Evolutionary conservation across 768 basidiomycete species (phyloP), one percentile per base, ranked within the genome.

Genomic region (Termitomyces sp.): DNA sequence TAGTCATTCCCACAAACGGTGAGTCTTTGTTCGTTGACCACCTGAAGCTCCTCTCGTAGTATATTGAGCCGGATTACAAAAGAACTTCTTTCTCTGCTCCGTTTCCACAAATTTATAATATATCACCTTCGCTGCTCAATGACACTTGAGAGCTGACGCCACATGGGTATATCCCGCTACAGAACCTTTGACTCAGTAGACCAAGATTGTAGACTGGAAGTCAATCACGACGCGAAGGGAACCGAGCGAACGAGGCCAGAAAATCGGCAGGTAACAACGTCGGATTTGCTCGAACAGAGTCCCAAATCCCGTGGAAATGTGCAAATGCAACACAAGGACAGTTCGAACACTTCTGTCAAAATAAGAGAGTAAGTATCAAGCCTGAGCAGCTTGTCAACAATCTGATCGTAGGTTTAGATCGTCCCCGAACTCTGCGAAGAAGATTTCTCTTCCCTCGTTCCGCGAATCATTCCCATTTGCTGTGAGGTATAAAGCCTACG

Each of bases 391-490:
- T 13, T 49, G 2, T 4, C 8, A 26, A 18, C 1, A n/a, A 2
- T 36, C 22, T 20, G 26, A 14, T 53, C 2, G n/a, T 4, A 30
- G 8, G 9, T 32, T 1, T 35, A 59, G 49, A 30, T 36, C 20
- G 22, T 12, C 16, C 44, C 35, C n/a, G 8, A n/a, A 60, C 3
- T 13, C 45, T 9, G 28, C 30, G 8, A 50, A n/a, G 3, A 54
- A 9, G 8, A 47, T 65, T 30, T 58, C 58, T 18, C 32, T 65
- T 16, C 64, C 64, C 22, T 61, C 64, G n/a, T 65, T 65, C 32
- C 62, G 58, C 4, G 62, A 63, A 54, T 53, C 62, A 36, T 65
- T 65, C 35, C 53, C 58, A 1, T 54, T 59, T 5, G 59, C 58
- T 22, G n/a, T 58, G 22, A 46, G 57, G 63, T 64, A 58, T 30